A percentile compares a stretch with the other conserved stretches of the same genome.
phyloP scores from a whole-genome alignment of 345 rosid species.

The Combretum micranthum region DNA sequence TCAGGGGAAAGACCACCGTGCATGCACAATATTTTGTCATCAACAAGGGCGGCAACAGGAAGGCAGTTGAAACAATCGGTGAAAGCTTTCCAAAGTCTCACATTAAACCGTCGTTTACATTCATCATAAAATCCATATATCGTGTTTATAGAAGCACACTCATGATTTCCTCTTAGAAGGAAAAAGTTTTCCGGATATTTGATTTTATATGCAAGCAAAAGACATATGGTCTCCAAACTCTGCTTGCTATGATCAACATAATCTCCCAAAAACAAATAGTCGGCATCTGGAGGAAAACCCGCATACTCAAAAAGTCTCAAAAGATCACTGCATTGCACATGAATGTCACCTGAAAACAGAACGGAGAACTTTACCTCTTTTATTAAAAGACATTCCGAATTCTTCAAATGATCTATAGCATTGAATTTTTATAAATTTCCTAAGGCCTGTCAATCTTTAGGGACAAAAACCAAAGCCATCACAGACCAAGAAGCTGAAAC shows the following conservation, averaged over 20 bases:
- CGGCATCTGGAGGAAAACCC: slow-evolving; percentile 87
- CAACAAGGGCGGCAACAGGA: slow-evolving; percentile 84
- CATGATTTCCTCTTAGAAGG: slow-evolving; percentile 87
- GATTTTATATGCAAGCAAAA: slow-evolving; percentile 82
- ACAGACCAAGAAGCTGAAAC: too few relatives aligned
- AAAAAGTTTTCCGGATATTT: slow-evolving; percentile 91
- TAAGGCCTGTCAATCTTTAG: too few relatives aligned
- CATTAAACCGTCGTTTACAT: slow-evolving; percentile 88
- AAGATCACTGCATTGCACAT: slow-evolving; percentile 87
- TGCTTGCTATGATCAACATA: slow-evolving; percentile 96
- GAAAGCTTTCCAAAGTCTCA: slow-evolving; percentile 85
- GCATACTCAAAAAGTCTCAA: slow-evolving; percentile 91
- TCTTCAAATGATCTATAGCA: too few relatives aligned
- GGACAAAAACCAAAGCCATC: too few relatives aligned
- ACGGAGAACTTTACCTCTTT: neutral
- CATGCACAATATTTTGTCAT: slow-evolving; percentile 93
- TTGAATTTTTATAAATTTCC: too few relatives aligned
- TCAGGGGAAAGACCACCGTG: slow-evolving; percentile 98
- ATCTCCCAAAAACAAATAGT: slow-evolving; percentile 85
- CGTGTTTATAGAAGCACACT: slow-evolving; percentile 86
- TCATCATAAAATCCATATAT: slow-evolving; percentile 94
- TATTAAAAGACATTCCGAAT: too few relatives aligned
- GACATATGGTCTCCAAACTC: slow-evolving; percentile 92
- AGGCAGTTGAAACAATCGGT: slow-evolving; percentile 91
- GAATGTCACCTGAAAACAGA: slow-evolving; percentile 65